Evolutionary conservation across 768 basidiomycete species (phyloP), one percentile per base, ranked within the genome.

Genomic region (Collybiopsis luxurians): DNA sequence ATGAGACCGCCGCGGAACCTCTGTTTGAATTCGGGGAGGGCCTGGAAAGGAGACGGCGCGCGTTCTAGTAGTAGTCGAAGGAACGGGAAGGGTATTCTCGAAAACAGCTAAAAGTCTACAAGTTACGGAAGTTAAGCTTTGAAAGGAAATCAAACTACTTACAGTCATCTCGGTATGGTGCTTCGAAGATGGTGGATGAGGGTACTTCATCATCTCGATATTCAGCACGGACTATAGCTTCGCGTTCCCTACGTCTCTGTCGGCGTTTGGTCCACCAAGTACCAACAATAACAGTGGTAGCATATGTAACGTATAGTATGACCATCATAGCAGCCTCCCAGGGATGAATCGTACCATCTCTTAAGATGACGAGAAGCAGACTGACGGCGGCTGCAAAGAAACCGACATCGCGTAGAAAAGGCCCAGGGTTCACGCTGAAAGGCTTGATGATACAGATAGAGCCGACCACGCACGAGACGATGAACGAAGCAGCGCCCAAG

Each of bases 371-470:
- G 12, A 98, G 77, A 1, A 97, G 76, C n/a, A 90, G 62, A n/a
- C 71, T 53, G 40, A 98, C 85, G 0, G 96, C 89, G 10, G 83
- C 64, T n/a, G 90, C 85, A 73, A 98, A 98, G 79, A 98, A 98
- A 4, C 91, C 87, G 30, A 96, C 90, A 69, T 99, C 97, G 38
- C 97, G 88, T 11, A 98, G 71, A 74, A 98, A 99, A 0, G 91
- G 87, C 17, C 78, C 75, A 0, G 78, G 84, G 31, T 87, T 77
- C 27, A 98, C 94, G 62, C 84, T 82, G 73, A 99, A 99, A 0
- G 96, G 95, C 57, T 89, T 90, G 71, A 98, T 94, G 70, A 98
- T 86, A 63, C 92, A 95, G 88, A 99, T 96, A n/a, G 90, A 89
- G 7, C 97, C 97, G 12, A 93, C 96, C 23, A 99, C 97, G 64